phyloP scores from a whole-genome alignment of 495 filamentous ascomycete genomes.

The Cudoniella acicularis region DNA sequence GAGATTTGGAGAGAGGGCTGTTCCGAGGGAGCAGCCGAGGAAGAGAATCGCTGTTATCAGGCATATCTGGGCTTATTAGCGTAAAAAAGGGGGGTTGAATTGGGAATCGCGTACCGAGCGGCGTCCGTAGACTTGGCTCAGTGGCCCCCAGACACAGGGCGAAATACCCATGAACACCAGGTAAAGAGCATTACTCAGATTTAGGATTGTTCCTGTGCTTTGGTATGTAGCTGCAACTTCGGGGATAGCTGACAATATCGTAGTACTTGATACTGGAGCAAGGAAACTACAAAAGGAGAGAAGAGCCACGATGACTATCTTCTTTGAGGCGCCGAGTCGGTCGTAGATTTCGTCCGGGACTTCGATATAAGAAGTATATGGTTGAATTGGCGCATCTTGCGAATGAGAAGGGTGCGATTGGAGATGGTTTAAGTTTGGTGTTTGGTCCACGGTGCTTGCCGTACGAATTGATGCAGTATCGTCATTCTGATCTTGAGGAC shows the following conservation, averaged over 20 bases:
- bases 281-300: constrained; percentile 65
- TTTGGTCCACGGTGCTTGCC: neutral
- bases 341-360: constrained; percentile 46
- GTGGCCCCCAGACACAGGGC: constrained; percentile 63
- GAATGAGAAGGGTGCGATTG: constrained; percentile 20
- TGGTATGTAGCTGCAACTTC: constrained; percentile 60
- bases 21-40: constrained; percentile 60
- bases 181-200: constrained; percentile 66
- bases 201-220: constrained; percentile 62
- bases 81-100: constrained; percentile 1
- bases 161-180: constrained; percentile 67
- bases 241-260: constrained; percentile 64
- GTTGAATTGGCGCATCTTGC: constrained; percentile 30
- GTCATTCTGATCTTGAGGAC: constrained; percentile 10
- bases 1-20: constrained; percentile 63
- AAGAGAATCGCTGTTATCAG: constrained; percentile 55
- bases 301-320: constrained; percentile 57
- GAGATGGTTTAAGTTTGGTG: constrained; percentile 1
- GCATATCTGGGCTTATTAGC: constrained; percentile 41
- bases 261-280: constrained; percentile 64
- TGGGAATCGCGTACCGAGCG: constrained; percentile 41
- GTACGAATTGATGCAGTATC: constrained; percentile 14
- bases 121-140: constrained; percentile 64
- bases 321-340: constrained; percentile 51
- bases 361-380: constrained; percentile 37